Base-by-base conservation (phyloP, 192 early-diverging fungal species). In the Backusella psychrophila region DNA sequence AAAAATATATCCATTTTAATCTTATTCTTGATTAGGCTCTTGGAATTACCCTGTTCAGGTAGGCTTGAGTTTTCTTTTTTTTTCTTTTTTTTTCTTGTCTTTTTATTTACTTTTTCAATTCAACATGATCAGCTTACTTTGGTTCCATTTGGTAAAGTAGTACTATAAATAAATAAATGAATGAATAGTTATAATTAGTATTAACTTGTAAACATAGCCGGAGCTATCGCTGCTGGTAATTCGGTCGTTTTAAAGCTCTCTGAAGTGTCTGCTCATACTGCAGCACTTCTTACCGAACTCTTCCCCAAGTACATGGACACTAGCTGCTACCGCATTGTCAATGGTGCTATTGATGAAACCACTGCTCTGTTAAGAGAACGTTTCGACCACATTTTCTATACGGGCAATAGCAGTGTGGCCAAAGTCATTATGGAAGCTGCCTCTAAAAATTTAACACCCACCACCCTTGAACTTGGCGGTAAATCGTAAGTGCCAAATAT, bases 351-450 rank as follows among this genome's bases (percentile, higher is more conserved):
- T 1, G 79, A 78, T 8, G 92, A 97, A 82, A 91, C 95, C 0
- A 92, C 93, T 0, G 71, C 44, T 21, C 81, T 99, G 71, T 87
- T 98, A n/a, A 81, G 85, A 38, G 80, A 92, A 35, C 87, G 86
- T 66, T 97, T 95, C 68, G 95, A 99, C 82, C 92, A 95, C 80
- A 96, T 95, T 75, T 96, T 95, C 73, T 99, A 95, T 84, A 99
- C 97, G 0, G 97, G 97, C 65, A 92, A 87, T 77, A 89, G 89
- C 7, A 53, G 68, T 19, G 92, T 99, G 26, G 97, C 92, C 44
- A 92, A 90, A 71, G 86, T 96, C 35, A 88, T 97, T 29, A 93
- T 94, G 86, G 46, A 66, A 21, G 96, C 96, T 26, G 96, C 96
- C 14, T 90, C 93, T n/a, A 91, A 96, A 80, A 86, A 95, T 66